phyloP scores from a whole-genome alignment of 192 early-diverging fungal species.

The Entrophospora sp. region DNA sequence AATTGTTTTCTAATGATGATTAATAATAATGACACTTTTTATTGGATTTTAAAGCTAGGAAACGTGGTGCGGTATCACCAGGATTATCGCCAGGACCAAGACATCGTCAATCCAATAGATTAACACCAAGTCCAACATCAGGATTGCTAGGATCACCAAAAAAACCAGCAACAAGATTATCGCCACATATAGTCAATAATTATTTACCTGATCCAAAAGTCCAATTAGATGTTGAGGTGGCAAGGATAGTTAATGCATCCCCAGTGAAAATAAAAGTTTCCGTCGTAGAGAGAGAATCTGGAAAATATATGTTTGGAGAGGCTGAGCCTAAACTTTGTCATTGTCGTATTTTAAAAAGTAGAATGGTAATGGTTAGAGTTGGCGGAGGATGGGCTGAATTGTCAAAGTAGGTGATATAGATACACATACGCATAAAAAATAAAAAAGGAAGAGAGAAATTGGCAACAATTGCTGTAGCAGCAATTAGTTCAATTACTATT shows the following conservation, averaged over 20 bases:
- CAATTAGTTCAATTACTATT: no score
- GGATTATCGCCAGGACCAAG: not conserved
- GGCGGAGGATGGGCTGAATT: constrained; percentile 58
- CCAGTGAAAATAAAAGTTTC: constrained; percentile 42
- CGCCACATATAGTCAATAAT: constrained; percentile 16
- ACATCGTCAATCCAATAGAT: constrained; percentile 15
- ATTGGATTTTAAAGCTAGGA: not conserved
- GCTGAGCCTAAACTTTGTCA: constrained; percentile 53
- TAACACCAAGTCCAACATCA: constrained; percentile 22
- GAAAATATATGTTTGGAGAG: constrained; percentile 58
- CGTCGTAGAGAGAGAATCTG: constrained; percentile 47
- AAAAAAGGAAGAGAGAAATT: no score
- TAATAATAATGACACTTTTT: no score
- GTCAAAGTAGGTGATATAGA: constrained; percentile 35
- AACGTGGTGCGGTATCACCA: not conserved
- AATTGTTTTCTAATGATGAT: no score
- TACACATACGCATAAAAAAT: no score
- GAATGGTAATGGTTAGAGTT: constrained; percentile 61
- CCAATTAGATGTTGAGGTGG: constrained; percentile 51
- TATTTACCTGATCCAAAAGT: constrained; percentile 47
- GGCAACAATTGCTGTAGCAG: no score
- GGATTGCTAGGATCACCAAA: constrained; percentile 7
- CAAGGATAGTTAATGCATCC: constrained; percentile 49
- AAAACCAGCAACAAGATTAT: constrained; percentile 4
- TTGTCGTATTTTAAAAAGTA: constrained; percentile 51